Evolutionary conservation across 208 protist species (phyloP).

Genomic region (Porcisia deanei): DNA sequence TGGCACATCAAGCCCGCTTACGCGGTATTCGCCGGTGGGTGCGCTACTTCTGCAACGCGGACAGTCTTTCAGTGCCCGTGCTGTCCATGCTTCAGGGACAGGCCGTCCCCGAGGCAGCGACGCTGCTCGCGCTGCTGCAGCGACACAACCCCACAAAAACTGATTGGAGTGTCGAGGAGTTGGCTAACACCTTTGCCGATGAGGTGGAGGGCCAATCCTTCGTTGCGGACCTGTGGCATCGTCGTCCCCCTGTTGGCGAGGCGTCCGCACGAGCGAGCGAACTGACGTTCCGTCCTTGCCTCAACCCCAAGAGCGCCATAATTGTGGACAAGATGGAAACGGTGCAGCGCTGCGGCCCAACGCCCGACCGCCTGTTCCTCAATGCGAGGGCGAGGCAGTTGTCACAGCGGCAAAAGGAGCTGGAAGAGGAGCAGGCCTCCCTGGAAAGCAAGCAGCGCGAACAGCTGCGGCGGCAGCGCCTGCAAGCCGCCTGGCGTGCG

Average conservation of each 20-base stretch:
- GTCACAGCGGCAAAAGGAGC: constrained; percentile 33
- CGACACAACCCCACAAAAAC: constrained; percentile 5
- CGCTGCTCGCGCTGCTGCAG: constrained; percentile 4
- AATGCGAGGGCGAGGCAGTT: constrained; percentile 47
- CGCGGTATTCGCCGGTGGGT: constrained; percentile 32
- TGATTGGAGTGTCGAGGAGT: constrained; percentile 26
- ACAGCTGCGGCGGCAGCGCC: constrained; percentile 9
- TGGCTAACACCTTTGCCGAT: constrained; percentile 4
- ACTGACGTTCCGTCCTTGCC: constrained; percentile 44
- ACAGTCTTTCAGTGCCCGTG: background rate
- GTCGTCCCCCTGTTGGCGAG: constrained; percentile 16
- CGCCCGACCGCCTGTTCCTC: constrained; percentile 60
- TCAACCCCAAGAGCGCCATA: constrained; percentile 29
- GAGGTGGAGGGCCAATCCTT: too few relatives aligned
- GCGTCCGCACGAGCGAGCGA: constrained; percentile 6
- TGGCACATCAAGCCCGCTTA: constrained; percentile 14
- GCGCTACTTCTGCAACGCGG: constrained; percentile 14
- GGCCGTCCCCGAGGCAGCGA: constrained; percentile 14
- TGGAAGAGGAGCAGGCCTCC: constrained; percentile 35
- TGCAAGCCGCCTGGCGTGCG: constrained; percentile 22
- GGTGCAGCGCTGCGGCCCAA: constrained; percentile 21
- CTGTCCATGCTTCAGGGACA: constrained; percentile 14
- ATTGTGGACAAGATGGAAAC: constrained; percentile 19
- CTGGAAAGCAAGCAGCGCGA: constrained; percentile 24
- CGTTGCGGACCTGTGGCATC: constrained; percentile 15